Evolutionary conservation across 352 stramenopile genomes (phyloP).

Genomic region (Phytophthora fragariaefolia): DNA sequence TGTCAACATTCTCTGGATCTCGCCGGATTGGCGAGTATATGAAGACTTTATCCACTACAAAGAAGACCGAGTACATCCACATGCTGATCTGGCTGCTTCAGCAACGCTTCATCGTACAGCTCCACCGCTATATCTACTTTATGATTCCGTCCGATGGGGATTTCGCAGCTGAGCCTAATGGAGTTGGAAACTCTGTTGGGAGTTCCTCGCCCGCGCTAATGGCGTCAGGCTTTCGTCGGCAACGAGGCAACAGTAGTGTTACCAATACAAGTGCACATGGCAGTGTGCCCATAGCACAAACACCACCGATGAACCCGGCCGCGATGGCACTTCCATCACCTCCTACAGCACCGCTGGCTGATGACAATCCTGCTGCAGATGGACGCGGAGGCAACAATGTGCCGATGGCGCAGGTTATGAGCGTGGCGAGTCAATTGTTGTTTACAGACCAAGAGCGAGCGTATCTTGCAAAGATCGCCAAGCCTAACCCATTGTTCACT

Average conservation of each 20-base stretch:
- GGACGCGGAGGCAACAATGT: conserved; percentile 11
- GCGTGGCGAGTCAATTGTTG: conserved; percentile 48
- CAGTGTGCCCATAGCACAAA: conserved; percentile 35
- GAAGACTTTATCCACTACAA: conserved; percentile 64
- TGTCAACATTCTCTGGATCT: conserved; percentile 76
- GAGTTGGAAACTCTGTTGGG: conserved; percentile 20
- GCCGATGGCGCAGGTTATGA: conserved; percentile 41
- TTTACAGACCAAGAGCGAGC: conserved; percentile 73
- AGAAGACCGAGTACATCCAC: conserved; percentile 89
- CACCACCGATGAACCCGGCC: conserved; percentile 37
- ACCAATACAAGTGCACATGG: conserved; percentile 35
- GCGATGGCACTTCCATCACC: conserved; percentile 30
- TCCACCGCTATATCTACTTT: conserved; percentile 90
- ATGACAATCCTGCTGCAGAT: conserved; percentile 20
- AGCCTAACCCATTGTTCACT: conserved; percentile 77
- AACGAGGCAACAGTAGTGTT: conserved; percentile 33
- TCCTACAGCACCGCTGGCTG: conserved; percentile 13
- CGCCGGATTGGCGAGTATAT: conserved; percentile 81
- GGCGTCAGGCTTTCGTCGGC: conserved; percentile 37
- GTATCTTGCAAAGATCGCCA: conserved; percentile 85
- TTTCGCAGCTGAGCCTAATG: conserved; percentile 39
- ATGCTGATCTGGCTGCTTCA: conserved; percentile 91
- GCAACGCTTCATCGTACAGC: conserved; percentile 81
- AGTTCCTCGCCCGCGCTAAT: conserved; percentile 44
- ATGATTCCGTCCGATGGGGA: conserved; percentile 81